phyloP scores from a whole-genome alignment of 2,329 filamentous ascomycete genomes.

The Canariomyces notabilis region DNA sequence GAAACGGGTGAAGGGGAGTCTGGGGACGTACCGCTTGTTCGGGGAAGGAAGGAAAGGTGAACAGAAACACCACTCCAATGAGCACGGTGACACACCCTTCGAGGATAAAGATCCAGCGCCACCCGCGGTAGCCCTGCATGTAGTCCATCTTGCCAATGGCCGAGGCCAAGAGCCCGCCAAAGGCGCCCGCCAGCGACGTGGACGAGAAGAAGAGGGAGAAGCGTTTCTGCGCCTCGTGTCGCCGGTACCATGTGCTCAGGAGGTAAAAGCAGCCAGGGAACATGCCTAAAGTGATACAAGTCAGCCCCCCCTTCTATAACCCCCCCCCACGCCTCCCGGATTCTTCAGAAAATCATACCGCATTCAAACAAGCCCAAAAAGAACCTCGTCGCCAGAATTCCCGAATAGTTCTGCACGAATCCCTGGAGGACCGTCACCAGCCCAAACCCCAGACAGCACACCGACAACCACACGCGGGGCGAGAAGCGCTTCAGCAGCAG shows the following conservation, averaged over 20 bases:
- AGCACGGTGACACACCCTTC: slow-evolving; percentile 63
- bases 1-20: background rate
- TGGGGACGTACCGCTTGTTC: slow-evolving; percentile 29
- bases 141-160: slow-evolving; percentile 87
- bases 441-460: slow-evolving; percentile 83
- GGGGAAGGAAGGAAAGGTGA: slow-evolving; percentile 63
- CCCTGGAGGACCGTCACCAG: slow-evolving; percentile 72
- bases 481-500: slow-evolving; percentile 63
- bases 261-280: slow-evolving; percentile 71
- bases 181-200: slow-evolving; percentile 74
- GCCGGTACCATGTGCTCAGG: slow-evolving; percentile 75
- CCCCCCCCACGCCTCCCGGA: too few relatives aligned
- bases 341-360: too few relatives aligned
- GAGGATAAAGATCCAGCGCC: slow-evolving; percentile 81
- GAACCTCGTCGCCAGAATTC: slow-evolving; percentile 74
- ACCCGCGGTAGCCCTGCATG: slow-evolving; percentile 61
- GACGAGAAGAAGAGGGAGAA: slow-evolving; percentile 92
- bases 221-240: slow-evolving; percentile 81
- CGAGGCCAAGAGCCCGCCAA: slow-evolving; percentile 78
- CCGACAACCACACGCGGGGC: slow-evolving; percentile 66
- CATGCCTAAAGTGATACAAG: slow-evolving; percentile 43
- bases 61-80: slow-evolving; percentile 59
- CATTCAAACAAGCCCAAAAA: slow-evolving; percentile 76
- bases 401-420: slow-evolving; percentile 69
- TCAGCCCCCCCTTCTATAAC: too few relatives aligned